These are phyloP conservation scores for Suillus hirtellus DNA, from an alignment of 768 basidiomycete genomes.

Conservation along the genomic window DNA sequence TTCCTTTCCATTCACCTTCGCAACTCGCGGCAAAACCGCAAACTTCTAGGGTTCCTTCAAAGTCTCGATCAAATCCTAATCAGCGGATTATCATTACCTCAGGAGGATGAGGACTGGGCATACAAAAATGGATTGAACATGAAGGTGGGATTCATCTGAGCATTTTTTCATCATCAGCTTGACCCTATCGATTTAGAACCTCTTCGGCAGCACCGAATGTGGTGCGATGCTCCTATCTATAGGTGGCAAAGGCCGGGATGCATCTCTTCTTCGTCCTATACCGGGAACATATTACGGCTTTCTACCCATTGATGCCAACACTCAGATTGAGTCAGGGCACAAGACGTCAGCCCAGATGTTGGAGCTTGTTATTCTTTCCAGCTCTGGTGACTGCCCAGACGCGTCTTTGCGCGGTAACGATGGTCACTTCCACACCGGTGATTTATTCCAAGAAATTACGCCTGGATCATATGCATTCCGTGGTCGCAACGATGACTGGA, in stretches of 20 bases:
- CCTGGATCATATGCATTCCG: constrained; percentile 63
- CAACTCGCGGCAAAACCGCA: constrained; percentile 57
- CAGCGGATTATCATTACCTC: constrained; percentile 61
- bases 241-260: constrained; percentile 52
- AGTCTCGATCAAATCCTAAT: constrained; percentile 65
- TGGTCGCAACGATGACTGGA: constrained; percentile 84
- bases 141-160: constrained; percentile 40
- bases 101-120: constrained; percentile 75
- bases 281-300: constrained; percentile 70
- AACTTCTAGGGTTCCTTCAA: constrained; percentile 56
- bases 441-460: constrained; percentile 68
- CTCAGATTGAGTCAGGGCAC: constrained; percentile 42
- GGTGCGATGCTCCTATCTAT: constrained; percentile 68
- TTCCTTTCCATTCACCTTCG: constrained; percentile 68
- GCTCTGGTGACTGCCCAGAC: constrained; percentile 72
- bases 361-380: constrained; percentile 68
- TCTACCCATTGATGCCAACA: constrained; percentile 50
- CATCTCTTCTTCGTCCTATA: constrained; percentile 55
- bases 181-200: constrained; percentile 46
- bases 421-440: constrained; percentile 79
- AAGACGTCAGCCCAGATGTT: constrained; percentile 56
- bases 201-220: constrained; percentile 82
- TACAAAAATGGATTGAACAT: constrained; percentile 62
- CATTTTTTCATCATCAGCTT: constrained; percentile 16
- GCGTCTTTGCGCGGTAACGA: constrained; percentile 55